Evolutionary conservation across 129 eudicot species (phyloP).

Genomic region (Dittrichia graveolens): DNA sequence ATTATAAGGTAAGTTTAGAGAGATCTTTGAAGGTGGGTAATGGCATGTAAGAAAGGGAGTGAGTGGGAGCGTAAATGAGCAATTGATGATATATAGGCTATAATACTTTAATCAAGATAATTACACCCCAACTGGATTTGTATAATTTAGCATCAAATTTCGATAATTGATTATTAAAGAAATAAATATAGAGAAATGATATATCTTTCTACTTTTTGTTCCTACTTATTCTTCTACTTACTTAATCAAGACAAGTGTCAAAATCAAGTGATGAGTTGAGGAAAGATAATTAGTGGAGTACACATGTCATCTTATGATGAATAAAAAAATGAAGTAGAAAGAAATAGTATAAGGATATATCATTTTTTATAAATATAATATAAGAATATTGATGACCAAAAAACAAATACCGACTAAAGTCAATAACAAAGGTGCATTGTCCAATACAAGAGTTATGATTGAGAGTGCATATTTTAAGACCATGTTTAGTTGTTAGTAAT

Average conservation of each 20-base stretch:
- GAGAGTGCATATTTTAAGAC: neutral
- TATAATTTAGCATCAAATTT: neutral
- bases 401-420: conserved; percentile 39
- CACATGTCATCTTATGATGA: too few relatives aligned
- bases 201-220: too few relatives aligned
- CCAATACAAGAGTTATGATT: neutral
- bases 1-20: conserved; percentile 18
- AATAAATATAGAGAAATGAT: neutral
- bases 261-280: too few relatives aligned
- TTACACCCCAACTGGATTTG: neutral
- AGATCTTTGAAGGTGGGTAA: conserved; percentile 22
- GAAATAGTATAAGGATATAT: too few relatives aligned
- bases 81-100: conserved; percentile 20
- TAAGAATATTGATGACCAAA: neutral
- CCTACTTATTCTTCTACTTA: too few relatives aligned
- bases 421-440: neutral
- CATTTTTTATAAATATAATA: too few relatives aligned
- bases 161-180: neutral
- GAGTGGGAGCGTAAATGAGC: conserved; percentile 25
- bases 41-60: conserved; percentile 15
- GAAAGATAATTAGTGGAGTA: too few relatives aligned
- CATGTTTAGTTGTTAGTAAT: neutral
- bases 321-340: too few relatives aligned
- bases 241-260: too few relatives aligned
- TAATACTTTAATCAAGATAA: neutral